Evolutionary conservation across 768 basidiomycete species (phyloP), one percentile per base, ranked within the genome.

Genomic region (Leccinellum albellum): DNA sequence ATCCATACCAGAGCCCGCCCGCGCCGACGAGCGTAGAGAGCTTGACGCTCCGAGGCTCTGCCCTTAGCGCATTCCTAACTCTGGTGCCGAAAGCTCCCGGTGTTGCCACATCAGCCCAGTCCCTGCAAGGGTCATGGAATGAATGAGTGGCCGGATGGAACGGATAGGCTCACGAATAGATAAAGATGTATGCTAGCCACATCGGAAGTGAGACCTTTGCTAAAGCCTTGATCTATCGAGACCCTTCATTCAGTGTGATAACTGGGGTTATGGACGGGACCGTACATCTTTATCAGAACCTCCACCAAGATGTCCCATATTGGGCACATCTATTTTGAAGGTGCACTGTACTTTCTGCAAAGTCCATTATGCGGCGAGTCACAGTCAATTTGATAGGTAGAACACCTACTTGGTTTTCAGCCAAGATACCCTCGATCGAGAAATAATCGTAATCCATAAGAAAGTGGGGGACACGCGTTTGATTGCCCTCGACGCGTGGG

Each of bases 361-460:
- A 46, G 26, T 12, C 10, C 40, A 17, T 53, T 33, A 17, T 53
- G 20, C 24, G 53, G 20, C 23, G 20, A n/a, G n/a, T n/a, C n/a
- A 15, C 21, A 20, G 21, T 23, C 52, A 6, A 23, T 17, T 15
- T 40, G n/a, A 26, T 50, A 14, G 21, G 44, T 14, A 40, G 29
- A 23, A 8, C 15, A 56, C 71, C 37, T 62, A 86, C 91, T 79
- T 94, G 92, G 67, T 95, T 95, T 67, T 94, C 92, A 15, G 93
- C 89, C 24, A 96, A 82, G 63, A 98, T 96, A 6, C 91, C 83
- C 56, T 94, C 91, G 53, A 96, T 82, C 0, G 91, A 94, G 72
- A 90, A 96, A 71, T 98, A 98, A 70, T 95, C 92, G 66, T 87
- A 79, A 57, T 95, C 91, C 93, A 94, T 95, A 61, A 55, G 46